Evolutionary conservation across 1,139 yeast species (phyloP).

Genomic region (Komagataea norvegica): DNA sequence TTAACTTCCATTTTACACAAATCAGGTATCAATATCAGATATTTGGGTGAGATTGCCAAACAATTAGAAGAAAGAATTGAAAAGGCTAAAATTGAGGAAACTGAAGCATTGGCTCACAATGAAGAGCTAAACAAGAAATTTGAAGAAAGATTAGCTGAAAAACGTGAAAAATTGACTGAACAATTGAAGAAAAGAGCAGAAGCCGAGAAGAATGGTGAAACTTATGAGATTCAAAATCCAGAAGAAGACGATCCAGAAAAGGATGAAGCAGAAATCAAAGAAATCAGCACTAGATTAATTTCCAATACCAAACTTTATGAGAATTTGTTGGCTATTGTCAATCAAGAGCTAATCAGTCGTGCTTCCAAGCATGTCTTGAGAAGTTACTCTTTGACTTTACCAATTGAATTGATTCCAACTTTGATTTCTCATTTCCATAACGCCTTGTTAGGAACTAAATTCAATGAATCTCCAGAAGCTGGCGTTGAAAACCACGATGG

Average conservation of each 20-base stretch:
- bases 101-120: constrained; percentile 26
- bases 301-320: constrained; percentile 33
- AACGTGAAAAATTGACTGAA: constrained; percentile 23
- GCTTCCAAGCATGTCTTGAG: constrained; percentile 73
- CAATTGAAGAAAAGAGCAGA: constrained; percentile 23
- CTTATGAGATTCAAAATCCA: constrained; percentile 34
- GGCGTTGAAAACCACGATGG: constrained; percentile 33
- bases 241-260: constrained; percentile 33
- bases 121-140: constrained; percentile 32
- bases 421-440: constrained; percentile 72
- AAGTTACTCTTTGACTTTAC: constrained; percentile 40
- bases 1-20: constrained; percentile 66
- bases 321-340: constrained; percentile 45
- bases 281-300: constrained; percentile 24
- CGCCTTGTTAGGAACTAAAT: constrained; percentile 53
- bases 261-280: constrained; percentile 32
- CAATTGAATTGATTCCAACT: constrained; percentile 51
- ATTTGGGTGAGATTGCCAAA: constrained; percentile 62
- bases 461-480: constrained; percentile 41
- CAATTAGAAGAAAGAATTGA: constrained; percentile 22
- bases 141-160: constrained; percentile 19
- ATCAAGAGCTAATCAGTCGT: constrained; percentile 75
- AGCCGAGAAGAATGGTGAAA: constrained; percentile 35
- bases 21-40: constrained; percentile 84
- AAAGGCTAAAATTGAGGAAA: constrained; percentile 23